Percentiles rank a stretch among this genome's conserved stretches.
phyloP scores from a whole-genome alignment of 805 yeast genomes.

The Cyberlindnera bimundalis region DNA sequence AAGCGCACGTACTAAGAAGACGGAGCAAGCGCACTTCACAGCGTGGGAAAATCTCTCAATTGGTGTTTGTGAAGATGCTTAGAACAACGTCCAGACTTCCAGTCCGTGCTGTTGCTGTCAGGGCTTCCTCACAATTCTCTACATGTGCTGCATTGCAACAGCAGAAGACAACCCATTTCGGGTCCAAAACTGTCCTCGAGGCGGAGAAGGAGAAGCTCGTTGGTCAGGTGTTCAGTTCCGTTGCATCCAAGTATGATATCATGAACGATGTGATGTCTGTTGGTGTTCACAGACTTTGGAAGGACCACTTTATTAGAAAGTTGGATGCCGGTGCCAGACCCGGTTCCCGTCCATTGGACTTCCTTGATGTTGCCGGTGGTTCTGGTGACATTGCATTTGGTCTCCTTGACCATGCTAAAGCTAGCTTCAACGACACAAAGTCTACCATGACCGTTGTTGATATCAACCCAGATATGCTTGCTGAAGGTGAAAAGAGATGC shows the following conservation, averaged over 20 bases:
- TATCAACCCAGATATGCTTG: constrained; percentile 93
- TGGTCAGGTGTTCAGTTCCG: constrained; percentile 87
- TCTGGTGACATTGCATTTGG: constrained; percentile 99
- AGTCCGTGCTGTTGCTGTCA: not conserved
- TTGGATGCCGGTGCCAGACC: constrained; percentile 94
- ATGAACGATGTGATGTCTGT: constrained; percentile 99
- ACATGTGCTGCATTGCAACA: constrained; percentile 6
- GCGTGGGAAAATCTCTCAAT: not conserved
- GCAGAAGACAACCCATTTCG: constrained; percentile 80
- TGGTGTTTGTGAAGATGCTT: no score
- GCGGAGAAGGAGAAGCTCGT: constrained; percentile 80
- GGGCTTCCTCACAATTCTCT: constrained; percentile 5
- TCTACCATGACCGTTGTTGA: constrained; percentile 90
- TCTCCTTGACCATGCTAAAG: constrained; percentile 83
- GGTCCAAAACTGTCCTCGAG: constrained; percentile 76
- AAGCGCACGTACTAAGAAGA: no score
- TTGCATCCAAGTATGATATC: constrained; percentile 88
- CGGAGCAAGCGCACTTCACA: no score
- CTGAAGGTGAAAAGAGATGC: constrained; percentile 83
- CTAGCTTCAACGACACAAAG: constrained; percentile 66
- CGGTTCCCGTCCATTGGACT: constrained; percentile 76
- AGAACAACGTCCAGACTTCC: constrained; percentile 4
- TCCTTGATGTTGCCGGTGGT: constrained; percentile 97
- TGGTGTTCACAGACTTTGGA: constrained; percentile 95
- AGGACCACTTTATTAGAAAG: constrained; percentile 79